Evolutionary conservation across 2,329 filamentous ascomycete genomes (phyloP), one percentile per base, ranked within the genome.

Genomic region (Metarhizium rileyi): DNA sequence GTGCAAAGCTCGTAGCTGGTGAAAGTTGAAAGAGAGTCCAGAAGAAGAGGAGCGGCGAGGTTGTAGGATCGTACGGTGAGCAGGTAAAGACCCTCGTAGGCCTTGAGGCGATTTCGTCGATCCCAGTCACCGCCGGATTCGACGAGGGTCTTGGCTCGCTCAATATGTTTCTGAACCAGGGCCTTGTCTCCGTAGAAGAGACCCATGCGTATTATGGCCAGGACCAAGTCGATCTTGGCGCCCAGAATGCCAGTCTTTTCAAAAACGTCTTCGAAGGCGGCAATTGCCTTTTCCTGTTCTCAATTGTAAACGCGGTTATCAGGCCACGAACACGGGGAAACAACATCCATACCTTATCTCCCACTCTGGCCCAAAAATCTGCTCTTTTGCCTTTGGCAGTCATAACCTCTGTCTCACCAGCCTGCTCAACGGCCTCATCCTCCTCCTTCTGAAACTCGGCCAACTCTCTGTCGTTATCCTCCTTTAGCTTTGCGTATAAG

Each of bases 71-170:
- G 90, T 57, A 93, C 81, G 23, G 91, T 97, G 58, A 98, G 83
- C 51, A 95, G 80, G 66, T 97, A 86, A 50, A 98, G 78, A 54
- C 93, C 93, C 66, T 95, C 90, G 77, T 98, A 98, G 57, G 93
- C 93, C 84, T 98, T 98, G 63, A 98, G 82, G 53, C 93, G 86
- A 75, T 98, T 98, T 67, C 93, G 86, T 56, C 93, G 87, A 68
- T 98, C 93, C 93, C 93, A 98, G 70, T 98, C 93, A 67, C 93
- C 93, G 58, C 93, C 93, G 57, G 86, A 86, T 65, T 98, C 93
- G 30, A 98, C 90, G 46, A 98, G 77, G 3, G 86, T 79, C 71
- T 87, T 89, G 59, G 90, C 90, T 41, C 91, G 84, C 62, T 95
- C 90, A 44, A 97, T 80, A 52, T 89, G 87, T 78, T 94, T 95